These are phyloP conservation scores for Monosporascus sp. DNA, from an alignment of 2,329 filamentous ascomycete species.

Conservation along the genomic window DNA sequence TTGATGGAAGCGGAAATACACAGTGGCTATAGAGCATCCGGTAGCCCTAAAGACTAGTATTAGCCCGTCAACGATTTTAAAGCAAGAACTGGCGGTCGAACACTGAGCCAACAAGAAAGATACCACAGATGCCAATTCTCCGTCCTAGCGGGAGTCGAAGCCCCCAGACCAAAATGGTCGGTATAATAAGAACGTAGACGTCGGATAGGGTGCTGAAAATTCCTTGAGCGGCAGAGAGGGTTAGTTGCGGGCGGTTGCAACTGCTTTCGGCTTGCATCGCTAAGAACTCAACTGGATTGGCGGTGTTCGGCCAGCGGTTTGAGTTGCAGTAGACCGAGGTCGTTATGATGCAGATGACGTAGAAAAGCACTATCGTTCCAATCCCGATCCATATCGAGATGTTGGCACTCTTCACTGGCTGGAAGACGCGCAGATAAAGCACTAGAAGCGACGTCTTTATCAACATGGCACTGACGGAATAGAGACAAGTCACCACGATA, in stretches of 20 bases:
- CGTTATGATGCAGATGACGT: slow-evolving; percentile 7
- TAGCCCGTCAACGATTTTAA: too few species aligned
- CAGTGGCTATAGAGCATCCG: too few species aligned
- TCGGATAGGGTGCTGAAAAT: slow-evolving; percentile 15
- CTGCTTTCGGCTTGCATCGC: too few species aligned
- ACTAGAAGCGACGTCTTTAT: slow-evolving; percentile 15
- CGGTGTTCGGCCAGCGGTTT: too few species aligned
- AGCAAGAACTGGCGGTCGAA: slow-evolving; percentile 8
- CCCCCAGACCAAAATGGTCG: slow-evolving; percentile 10
- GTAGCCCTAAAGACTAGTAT: too few species aligned
- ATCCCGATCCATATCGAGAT: slow-evolving; percentile 13
- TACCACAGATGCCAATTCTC: slow-evolving; percentile 12
- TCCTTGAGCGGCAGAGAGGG: too few species aligned
- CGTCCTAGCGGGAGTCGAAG: slow-evolving; percentile 8
- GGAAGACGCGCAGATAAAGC: slow-evolving; percentile 16
- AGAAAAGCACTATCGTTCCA: slow-evolving; percentile 10
- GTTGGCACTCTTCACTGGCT: slow-evolving; percentile 6
- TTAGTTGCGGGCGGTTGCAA: too few species aligned
- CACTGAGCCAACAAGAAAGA: slow-evolving; percentile 18
- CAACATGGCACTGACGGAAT: slow-evolving; percentile 11
- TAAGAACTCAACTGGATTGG: too few species aligned
- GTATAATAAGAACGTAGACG: slow-evolving; percentile 17
- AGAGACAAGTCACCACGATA: slow-evolving; percentile 10
- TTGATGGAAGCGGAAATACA: slow-evolving; percentile 13
- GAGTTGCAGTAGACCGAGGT: slow-evolving; percentile 11